Evolutionary conservation across 2,329 filamentous ascomycete species (phyloP), one percentile per base, ranked within the genome.

Genomic region (Exserohilum turcica): DNA sequence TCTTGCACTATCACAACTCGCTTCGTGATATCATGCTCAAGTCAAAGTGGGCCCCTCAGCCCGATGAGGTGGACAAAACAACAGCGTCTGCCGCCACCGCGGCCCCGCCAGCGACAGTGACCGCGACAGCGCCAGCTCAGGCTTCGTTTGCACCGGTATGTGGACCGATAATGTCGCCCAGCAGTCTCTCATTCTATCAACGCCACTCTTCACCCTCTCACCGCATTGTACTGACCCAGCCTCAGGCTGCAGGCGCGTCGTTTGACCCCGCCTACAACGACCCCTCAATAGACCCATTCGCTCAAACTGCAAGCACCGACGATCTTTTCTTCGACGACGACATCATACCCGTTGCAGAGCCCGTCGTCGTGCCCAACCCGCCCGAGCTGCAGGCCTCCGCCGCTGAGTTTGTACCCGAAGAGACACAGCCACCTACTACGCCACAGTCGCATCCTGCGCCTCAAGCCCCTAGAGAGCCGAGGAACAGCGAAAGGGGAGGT

Each of bases 301-400:
- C 79, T 62, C 78, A 80, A 52, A 79, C 79, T 1, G 77, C 78
- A n/a, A 74, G 76, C 33, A 77, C 78, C 36, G 79, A 81, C 54
- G 79, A 81, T 56, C 71, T 81, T 4, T 80, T 81, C 45, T 80
- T 80, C 66, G 79, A 78, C 62, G 78, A 81, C 49, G 79, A 80
- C 62, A 79, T 80, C 57, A 79, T 73, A 6, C 79, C 79, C 9
- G 72, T 78, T 6, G 66, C 76, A 31, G 72, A 79, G 43, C 75
- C 77, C 2, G 66, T 77, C 8, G 68, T 77, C 1, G 72, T 76
- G 58, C 64, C 66, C 29, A 62, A 60, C 28, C 64, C 66, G 3
- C 52, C 59, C 15, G 64, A 63, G 15, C 48, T 61, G 8, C 57
- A 64, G 32, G 48, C 49, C 2, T 61, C 63, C 2, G 64, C 60